Conservation (phyloP, 2,329 filamentous ascomycete species). For the Triangularia setosa region DNA sequence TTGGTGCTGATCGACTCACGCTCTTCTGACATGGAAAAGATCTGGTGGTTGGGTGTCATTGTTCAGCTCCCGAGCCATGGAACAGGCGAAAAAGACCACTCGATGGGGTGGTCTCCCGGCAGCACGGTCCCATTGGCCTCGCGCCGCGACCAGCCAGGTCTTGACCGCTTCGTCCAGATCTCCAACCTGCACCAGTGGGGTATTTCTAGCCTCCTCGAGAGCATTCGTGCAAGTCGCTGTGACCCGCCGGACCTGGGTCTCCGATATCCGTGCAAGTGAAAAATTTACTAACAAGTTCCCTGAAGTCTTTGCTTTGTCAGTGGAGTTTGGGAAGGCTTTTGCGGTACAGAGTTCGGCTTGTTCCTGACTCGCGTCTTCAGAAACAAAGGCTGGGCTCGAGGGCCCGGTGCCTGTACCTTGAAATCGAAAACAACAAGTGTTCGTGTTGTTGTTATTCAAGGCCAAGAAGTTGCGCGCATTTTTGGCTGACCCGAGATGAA, state of each 20-base stretch:
- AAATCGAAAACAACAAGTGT: neutral
- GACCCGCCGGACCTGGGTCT: conserved; percentile 11
- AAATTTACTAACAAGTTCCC: neutral
- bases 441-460: neutral
- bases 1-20: neutral
- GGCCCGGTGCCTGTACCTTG: conserved; percentile 5
- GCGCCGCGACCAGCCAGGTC: neutral
- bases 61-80: neutral
- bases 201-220: conserved; percentile 8
- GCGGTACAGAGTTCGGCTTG: neutral
- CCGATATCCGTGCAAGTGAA: too few species aligned
- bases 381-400: neutral
- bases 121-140: conserved; percentile 15
- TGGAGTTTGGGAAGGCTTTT: neutral
- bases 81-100: neutral
- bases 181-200: conserved; percentile 10
- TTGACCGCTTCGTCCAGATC: conserved; percentile 9
- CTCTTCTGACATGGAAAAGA: neutral
- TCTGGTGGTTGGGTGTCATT: neutral
- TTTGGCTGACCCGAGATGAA: conserved; percentile 7
- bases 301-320: neutral
- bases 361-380: conserved; percentile 14
- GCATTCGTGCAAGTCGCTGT: neutral
- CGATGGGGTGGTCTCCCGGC: conserved; percentile 12
- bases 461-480: conserved; percentile 2